Conservation (phyloP, 1,284 basidiomycete genomes). For the Boletus semigastroideus region DNA sequence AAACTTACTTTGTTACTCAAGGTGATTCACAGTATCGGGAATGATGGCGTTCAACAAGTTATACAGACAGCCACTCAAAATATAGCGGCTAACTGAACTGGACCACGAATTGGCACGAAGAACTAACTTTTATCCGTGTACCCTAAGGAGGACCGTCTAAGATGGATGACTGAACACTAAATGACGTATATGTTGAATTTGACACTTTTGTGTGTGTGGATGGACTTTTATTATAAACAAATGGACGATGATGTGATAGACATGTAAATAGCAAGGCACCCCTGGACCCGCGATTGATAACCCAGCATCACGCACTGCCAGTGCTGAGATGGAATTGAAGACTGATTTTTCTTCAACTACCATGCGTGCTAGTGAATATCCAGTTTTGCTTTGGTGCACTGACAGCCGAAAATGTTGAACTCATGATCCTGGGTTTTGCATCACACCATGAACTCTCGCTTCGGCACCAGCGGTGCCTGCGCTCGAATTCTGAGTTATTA, state of each 20-base stretch:
- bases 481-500: too few relatives aligned
- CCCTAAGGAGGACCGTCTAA: background rate
- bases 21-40: constrained; percentile 20
- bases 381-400: too few relatives aligned
- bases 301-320: too few relatives aligned
- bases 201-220: background rate
- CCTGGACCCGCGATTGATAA: too few relatives aligned
- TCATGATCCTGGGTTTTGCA: too few relatives aligned
- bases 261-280: too few relatives aligned
- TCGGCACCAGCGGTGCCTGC: too few relatives aligned
- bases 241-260: background rate
- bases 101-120: background rate
- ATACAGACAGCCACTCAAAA: constrained; percentile 26
- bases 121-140: background rate
- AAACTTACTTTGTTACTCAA: constrained; percentile 2
- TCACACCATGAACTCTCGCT: too few relatives aligned
- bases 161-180: background rate
- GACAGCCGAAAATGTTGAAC: too few relatives aligned
- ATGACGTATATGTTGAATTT: background rate
- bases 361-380: too few relatives aligned
- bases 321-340: too few relatives aligned
- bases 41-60: constrained; percentile 23
- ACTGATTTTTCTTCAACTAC: too few relatives aligned
- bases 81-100: constrained; percentile 23
- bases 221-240: background rate